Percentiles rank a stretch among this genome's conserved stretches.
Conservation (phyloP, 164 flowering plant genomes). For the Paratinospora sagittata region DNA sequence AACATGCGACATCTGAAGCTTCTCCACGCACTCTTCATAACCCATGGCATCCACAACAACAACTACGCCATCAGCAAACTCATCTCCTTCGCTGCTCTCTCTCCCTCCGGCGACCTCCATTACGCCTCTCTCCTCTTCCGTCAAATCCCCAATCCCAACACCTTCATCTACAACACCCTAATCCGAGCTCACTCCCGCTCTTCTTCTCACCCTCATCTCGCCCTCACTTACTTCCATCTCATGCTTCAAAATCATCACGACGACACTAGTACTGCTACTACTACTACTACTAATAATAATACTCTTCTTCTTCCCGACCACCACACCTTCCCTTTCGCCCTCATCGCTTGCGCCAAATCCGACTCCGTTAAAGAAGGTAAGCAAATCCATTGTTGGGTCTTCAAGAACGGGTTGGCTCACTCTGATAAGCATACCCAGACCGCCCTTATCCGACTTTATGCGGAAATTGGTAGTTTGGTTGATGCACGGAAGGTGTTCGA, state of each 20-base stretch:
- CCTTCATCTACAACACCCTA: slow-evolving; percentile 38
- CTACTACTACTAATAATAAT: too few species aligned
- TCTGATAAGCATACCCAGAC: slow-evolving; percentile 30
- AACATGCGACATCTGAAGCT: slow-evolving; percentile 29
- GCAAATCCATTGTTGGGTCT: slow-evolving; percentile 27
- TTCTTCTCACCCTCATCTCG: slow-evolving; percentile 12
- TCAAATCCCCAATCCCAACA: slow-evolving; percentile 24
- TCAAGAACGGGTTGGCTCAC: slow-evolving; percentile 24
- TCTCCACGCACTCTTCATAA: slow-evolving; percentile 32
- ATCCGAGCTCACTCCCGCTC: slow-evolving; percentile 34
- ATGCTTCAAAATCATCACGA: slow-evolving; percentile 27
- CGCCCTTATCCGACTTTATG: slow-evolving; percentile 30
- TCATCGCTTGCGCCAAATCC: slow-evolving; percentile 30
- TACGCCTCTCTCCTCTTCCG: slow-evolving; percentile 33
- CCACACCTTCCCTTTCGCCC: slow-evolving; percentile 34
- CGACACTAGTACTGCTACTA: too few species aligned
- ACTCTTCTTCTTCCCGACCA: slow-evolving; percentile 17
- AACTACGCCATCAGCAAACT: slow-evolving; percentile 35
- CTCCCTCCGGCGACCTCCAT: slow-evolving; percentile 21
- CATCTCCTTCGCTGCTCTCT: slow-evolving; percentile 30
- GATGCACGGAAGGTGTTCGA: slow-evolving; percentile 32
- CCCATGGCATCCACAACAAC: slow-evolving; percentile 28
- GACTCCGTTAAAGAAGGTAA: slow-evolving; percentile 14
- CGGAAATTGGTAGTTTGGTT: slow-evolving; percentile 7
- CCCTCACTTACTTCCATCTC: slow-evolving; percentile 28